These are phyloP conservation scores for Colletotrichum tanaceti DNA, from an alignment of 2,329 filamentous ascomycete genomes.

Conservation along the genomic window DNA sequence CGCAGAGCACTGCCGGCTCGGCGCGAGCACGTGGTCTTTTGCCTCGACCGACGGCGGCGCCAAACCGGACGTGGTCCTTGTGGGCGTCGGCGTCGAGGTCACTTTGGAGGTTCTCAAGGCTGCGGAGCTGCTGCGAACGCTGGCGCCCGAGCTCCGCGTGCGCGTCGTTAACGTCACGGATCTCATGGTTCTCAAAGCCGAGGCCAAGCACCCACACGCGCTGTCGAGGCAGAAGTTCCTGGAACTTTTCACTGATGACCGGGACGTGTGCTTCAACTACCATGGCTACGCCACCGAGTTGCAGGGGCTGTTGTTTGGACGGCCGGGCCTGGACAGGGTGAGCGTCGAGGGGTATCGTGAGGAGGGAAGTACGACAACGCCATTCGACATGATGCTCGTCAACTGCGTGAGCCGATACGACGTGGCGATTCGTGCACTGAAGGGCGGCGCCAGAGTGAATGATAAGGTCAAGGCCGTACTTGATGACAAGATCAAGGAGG, in stretches of 20 bases:
- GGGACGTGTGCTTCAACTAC: slow-evolving; percentile 72
- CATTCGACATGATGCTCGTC: slow-evolving; percentile 76
- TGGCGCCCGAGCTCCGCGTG: slow-evolving; percentile 64
- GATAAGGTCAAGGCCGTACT: slow-evolving; percentile 57
- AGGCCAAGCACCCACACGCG: slow-evolving; percentile 69
- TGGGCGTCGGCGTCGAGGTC: slow-evolving; percentile 73
- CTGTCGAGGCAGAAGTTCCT: slow-evolving; percentile 64
- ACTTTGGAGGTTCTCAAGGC: slow-evolving; percentile 74
- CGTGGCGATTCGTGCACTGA: slow-evolving; percentile 66
- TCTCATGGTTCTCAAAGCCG: slow-evolving; percentile 69
- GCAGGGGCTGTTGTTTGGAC: slow-evolving; percentile 70
- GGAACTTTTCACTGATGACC: slow-evolving; percentile 67
- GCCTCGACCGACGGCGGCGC: slow-evolving; percentile 67
- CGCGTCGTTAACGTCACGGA: slow-evolving; percentile 75
- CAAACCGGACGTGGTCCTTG: slow-evolving; percentile 71
- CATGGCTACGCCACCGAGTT: slow-evolving; percentile 73
- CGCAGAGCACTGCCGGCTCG: slow-evolving; percentile 67
- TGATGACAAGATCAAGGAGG: slow-evolving; percentile 59
- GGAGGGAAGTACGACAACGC: slow-evolving; percentile 74
- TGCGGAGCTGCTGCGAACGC: slow-evolving; percentile 63
- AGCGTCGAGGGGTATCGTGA: slow-evolving; percentile 70
- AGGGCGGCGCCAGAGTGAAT: slow-evolving; percentile 59
- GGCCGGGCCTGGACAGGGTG: slow-evolving; percentile 62
- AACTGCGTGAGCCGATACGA: slow-evolving; percentile 71
- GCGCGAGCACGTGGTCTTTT: slow-evolving; percentile 71